Evolutionary conservation across 495 filamentous ascomycete species (phyloP).

Genomic region (Xylona heveae): DNA sequence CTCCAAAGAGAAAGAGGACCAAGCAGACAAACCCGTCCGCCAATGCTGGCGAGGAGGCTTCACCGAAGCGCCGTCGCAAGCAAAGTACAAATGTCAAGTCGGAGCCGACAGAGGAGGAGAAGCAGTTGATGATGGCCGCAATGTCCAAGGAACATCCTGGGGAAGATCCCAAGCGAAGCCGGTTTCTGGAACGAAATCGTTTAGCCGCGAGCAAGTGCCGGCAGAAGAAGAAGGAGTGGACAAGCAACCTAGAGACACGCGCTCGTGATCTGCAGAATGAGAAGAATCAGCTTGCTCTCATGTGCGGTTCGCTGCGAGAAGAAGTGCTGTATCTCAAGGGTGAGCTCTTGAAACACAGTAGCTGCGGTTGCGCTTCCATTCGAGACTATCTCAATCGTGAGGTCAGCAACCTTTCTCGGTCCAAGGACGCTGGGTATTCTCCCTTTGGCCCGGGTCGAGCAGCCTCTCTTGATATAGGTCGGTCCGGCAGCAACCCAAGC

Average conservation of each 20-base stretch:
- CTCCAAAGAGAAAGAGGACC: conserved; percentile 3
- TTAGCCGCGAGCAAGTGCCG: conserved; percentile 73
- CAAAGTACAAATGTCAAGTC: not conserved
- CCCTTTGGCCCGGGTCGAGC: too few species aligned
- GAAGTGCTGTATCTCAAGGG: conserved; percentile 21
- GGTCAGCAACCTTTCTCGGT: conserved; percentile 6
- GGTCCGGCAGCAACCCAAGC: too few species aligned
- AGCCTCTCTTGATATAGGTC: too few species aligned
- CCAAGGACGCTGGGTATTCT: too few species aligned
- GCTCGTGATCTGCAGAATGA: conserved; percentile 9
- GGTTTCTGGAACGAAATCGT: conserved; percentile 59
- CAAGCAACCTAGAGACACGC: conserved; percentile 9
- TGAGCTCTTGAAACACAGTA: conserved; percentile 19
- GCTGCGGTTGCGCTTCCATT: conserved; percentile 17
- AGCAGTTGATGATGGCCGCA: not conserved
- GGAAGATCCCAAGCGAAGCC: conserved; percentile 4
- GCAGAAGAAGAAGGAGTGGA: conserved; percentile 57
- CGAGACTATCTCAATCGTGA: conserved; percentile 13
- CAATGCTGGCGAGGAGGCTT: conserved; percentile 3
- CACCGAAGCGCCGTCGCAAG: not conserved
- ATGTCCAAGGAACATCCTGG: too few species aligned
- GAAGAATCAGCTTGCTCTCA: conserved; percentile 9
- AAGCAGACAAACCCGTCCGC: not conserved
- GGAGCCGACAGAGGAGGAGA: not conserved
- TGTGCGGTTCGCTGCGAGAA: conserved; percentile 17